Percentiles rank a stretch among this genome's conserved stretches.
Conservation (phyloP, 139 green algal species). For the Chlorella ohadii region DNA sequence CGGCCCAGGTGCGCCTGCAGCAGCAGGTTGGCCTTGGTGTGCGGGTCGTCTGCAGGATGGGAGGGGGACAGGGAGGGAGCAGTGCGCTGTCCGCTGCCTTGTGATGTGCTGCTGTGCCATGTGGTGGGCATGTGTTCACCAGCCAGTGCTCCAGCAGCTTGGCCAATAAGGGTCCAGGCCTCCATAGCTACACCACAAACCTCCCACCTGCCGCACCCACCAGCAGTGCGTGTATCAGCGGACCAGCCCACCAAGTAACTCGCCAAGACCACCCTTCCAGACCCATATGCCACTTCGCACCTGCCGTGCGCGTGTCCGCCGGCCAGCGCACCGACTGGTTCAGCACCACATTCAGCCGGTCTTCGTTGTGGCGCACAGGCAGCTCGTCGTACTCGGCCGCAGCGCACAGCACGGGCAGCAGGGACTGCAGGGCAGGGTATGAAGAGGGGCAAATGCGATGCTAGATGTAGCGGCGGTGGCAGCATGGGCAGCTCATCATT, state of each 20-base stretch:
- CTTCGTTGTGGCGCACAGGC: conserved; percentile 98
- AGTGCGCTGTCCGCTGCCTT: neutral
- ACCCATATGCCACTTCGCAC: neutral
- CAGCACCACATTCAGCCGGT: conserved; percentile 91
- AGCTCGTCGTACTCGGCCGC: conserved; percentile 96
- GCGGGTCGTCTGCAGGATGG: conserved; percentile 82
- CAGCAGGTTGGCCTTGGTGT: conserved; percentile 96
- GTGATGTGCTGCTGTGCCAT: no score
- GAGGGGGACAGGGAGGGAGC: neutral
- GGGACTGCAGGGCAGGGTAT: conserved; percentile 4
- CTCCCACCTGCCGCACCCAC: no score
- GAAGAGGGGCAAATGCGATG: neutral
- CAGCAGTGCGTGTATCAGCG: no score
- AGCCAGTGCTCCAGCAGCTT: no score
- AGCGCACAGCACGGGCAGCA: conserved; percentile 76
- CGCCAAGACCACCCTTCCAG: no score
- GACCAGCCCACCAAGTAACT: no score
- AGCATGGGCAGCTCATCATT: no score
- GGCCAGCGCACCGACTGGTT: conserved; percentile 62
- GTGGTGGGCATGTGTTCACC: no score
- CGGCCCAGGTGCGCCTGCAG: conserved; percentile 93
- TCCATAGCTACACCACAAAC: no score
- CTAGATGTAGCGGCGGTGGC: no score
- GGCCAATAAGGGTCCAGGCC: no score
- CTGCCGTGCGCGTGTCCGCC: conserved; percentile 61